Percentiles rank a stretch among this genome's conserved stretches.
Conservation (phyloP, 768 basidiomycete genomes). For the Lentinula guzmanii region DNA sequence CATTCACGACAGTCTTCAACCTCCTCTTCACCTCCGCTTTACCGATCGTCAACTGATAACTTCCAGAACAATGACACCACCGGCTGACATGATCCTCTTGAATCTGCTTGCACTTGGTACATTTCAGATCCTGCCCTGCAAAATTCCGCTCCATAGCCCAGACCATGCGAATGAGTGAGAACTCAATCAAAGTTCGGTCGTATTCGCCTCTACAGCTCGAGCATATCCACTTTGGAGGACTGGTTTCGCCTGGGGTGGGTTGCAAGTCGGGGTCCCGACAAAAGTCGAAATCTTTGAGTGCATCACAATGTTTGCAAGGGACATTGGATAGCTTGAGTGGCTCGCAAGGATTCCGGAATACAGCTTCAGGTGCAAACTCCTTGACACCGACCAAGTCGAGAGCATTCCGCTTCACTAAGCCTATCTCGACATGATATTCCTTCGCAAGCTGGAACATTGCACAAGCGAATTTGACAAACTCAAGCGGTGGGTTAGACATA, state of each 20-base stretch:
- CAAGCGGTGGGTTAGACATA: slow-evolving; percentile 74
- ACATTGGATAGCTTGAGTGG: slow-evolving; percentile 80
- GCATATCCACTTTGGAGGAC: slow-evolving; percentile 61
- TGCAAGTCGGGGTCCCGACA: slow-evolving; percentile 87
- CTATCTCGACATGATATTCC: slow-evolving; percentile 83
- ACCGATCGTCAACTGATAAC: slow-evolving; percentile 67
- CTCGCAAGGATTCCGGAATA: slow-evolving; percentile 90
- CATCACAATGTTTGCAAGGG: slow-evolving; percentile 83
- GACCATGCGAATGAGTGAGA: slow-evolving; percentile 74
- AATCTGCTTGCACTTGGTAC: slow-evolving; percentile 85
- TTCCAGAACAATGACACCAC: slow-evolving; percentile 85
- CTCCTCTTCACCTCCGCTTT: slow-evolving; percentile 68
- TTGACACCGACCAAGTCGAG: slow-evolving; percentile 82
- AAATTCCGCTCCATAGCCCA: slow-evolving; percentile 65
- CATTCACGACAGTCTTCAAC: slow-evolving; percentile 78
- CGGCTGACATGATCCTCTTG: slow-evolving; percentile 83
- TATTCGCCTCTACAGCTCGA: slow-evolving; percentile 76
- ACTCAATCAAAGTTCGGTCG: slow-evolving; percentile 84
- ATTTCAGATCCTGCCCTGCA: slow-evolving; percentile 86
- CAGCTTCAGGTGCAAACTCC: slow-evolving; percentile 81
- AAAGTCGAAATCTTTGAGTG: slow-evolving; percentile 88
- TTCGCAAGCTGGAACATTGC: slow-evolving; percentile 75
- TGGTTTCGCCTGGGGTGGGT: slow-evolving; percentile 42
- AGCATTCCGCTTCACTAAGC: slow-evolving; percentile 81
- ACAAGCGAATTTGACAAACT: slow-evolving; percentile 84